phyloP scores from a whole-genome alignment of 306 rosid species.

The Lathyrus oleraceus region DNA sequence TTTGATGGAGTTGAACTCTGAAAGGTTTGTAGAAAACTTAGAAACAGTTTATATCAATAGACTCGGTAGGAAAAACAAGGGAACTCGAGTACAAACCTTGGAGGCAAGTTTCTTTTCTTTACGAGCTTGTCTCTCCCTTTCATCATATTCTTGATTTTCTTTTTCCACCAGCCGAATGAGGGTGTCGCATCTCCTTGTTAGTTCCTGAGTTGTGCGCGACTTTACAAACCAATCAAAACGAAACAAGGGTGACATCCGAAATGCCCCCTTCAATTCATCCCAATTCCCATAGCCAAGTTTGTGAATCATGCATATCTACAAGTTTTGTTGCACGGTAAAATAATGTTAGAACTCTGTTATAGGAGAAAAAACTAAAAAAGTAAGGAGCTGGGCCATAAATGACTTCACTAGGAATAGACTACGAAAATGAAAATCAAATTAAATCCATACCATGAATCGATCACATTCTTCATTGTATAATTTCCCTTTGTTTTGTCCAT shows the following conservation, averaged over 20 bases:
- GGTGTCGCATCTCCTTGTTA: slow-evolving; percentile 97
- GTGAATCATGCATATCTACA: slow-evolving; percentile 96
- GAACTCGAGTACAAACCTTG: slow-evolving; percentile 53
- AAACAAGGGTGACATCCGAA: slow-evolving; percentile 93
- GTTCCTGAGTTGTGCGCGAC: slow-evolving; percentile 98
- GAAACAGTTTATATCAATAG: slow-evolving; percentile 3
- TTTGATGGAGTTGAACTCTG: slow-evolving; percentile 91
- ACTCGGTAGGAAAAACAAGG: slow-evolving; percentile 4
- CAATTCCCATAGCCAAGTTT: slow-evolving; percentile 99
- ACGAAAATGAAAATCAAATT: slow-evolving; percentile 3
- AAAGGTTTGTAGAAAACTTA: slow-evolving; percentile 24
- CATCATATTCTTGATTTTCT: slow-evolving; percentile 96
- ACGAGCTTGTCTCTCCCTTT: slow-evolving; percentile 98
- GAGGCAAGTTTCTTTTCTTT: slow-evolving; percentile 98
- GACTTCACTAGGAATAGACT: background rate
- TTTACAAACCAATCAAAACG: slow-evolving; percentile 99
- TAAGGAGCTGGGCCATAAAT: background rate
- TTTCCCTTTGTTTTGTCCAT: slow-evolving; percentile 98
- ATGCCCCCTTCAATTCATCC: slow-evolving; percentile 97
- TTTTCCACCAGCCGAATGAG: slow-evolving; percentile 91
- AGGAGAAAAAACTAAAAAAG: background rate
- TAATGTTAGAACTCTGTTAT: background rate
- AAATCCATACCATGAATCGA: slow-evolving; percentile 79
- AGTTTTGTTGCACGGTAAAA: slow-evolving; percentile 13
- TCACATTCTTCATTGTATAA: slow-evolving; percentile 98